Evolutionary conservation across 2,329 filamentous ascomycete genomes (phyloP), one percentile per base, ranked within the genome.

Genomic region (Aspergillus sp.): DNA sequence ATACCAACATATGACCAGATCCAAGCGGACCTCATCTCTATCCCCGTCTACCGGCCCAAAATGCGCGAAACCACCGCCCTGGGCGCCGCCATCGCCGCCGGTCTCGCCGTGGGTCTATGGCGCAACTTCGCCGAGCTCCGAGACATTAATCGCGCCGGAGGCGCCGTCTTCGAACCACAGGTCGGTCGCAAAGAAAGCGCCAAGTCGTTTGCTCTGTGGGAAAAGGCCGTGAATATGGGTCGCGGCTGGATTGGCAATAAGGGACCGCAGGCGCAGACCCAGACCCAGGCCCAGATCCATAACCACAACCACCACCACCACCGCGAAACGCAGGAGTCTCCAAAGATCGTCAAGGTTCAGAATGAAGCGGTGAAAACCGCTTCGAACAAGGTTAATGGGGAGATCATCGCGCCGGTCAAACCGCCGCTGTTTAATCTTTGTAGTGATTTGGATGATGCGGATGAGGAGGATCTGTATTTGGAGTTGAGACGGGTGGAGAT

Each of bases 11-110:
- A 18, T n/a, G 16, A 31, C 53, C 63, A 90, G 83, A 91, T 89
- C 4, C 92, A 96, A 81, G 89, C 91, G 60, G 89, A 96, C 75
- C 84, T 96, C 42, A 90, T 89, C 68, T 86, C 87, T 46, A 94
- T 96, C 67, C 88, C 87, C 22, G 90, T 96, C 58, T 86, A 92
- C 72, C 86, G 92, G 18, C 91, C 92, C 0, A 84, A 86, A 61
- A 96, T 96, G 91, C 87, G 90, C 53, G 92, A 96, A 80, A 95
- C 91, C 2, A 96, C 92, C 0, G 89, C 91, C 0, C 83, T 96
- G 1, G 92, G 92, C 31, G 91, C 92, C 7, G 92, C 92, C 50
- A 93, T 96, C 67, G 91, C 92, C 18, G 92, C 92, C 7, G 92
- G 91, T 12, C 87, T 96, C 50, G 91, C 91, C 0, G 85, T 89